Evolutionary conservation across 1,139 yeast genomes (phyloP), one percentile per base, ranked within the genome.

Genomic region (Sugiyamaella castrensis): DNA sequence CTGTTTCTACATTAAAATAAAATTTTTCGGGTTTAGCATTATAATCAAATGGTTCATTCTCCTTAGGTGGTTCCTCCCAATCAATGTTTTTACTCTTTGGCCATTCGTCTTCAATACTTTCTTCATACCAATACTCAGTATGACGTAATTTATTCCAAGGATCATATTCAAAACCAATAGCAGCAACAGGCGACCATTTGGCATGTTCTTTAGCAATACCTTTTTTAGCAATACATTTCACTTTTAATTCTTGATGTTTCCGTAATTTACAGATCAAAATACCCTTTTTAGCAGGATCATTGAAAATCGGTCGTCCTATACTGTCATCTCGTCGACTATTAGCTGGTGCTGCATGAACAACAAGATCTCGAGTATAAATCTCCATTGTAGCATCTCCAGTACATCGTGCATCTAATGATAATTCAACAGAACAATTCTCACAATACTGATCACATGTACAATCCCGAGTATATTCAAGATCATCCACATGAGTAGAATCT

Each of bases 131-230:
- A 65, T 80, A 87, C 61, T 89, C 96, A 0, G 98, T 92, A 66
- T 92, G 98, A 63, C 85, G 84, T 60, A 94, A 76, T 71, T 92
- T 94, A 70, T 92, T 92, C 95, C 96, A 92, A n/a, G 99, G 99
- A 65, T 92, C 99, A 64, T 92, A 92, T 70, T 92, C 99, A 63
- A 92, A 92, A 24, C 95, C 98, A 50, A 94, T 79, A n/a, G 98
- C 98, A 0, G 97, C 79, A 59, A 95, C 87, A 1, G 98, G 97
- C 6, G 95, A 84, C 98, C 98, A 92, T 65, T 92, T 92, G 46
- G 98, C 97, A 65, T 92, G 99, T 67, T 92, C 99, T 68, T 94
- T 92, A 39, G 98, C 91, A 54, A 94, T 92, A 39, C 99, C 98
- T 72, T 92, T 92, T 69, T 94, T 92, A 48, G 99, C 98, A 56